phyloP scores from a whole-genome alignment of 1,284 basidiomycete genomes.

The Violaceomyces palustris region DNA sequence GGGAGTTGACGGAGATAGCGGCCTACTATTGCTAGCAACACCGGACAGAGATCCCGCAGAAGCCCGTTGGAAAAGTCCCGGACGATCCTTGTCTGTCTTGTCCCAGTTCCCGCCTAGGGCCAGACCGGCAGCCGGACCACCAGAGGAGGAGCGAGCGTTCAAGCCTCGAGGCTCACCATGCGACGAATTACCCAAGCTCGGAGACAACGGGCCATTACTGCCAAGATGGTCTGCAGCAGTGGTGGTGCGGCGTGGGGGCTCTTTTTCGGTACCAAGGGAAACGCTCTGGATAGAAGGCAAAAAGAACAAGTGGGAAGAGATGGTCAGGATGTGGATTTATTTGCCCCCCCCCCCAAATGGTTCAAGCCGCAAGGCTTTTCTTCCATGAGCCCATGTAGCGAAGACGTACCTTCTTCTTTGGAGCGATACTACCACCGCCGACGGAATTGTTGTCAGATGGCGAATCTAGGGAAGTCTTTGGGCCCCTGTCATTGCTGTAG shows the following conservation, averaged over 20 bases:
- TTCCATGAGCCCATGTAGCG: too few species aligned
- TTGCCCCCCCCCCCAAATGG: too few species aligned
- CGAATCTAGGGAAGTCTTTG: conserved; percentile 4
- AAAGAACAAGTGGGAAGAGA: too few species aligned
- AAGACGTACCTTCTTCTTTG: too few species aligned
- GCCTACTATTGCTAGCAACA: conserved; percentile 10
- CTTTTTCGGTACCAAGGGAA: background rate
- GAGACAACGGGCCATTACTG: conserved; percentile 14
- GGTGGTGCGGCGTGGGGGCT: background rate
- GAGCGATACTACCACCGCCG: background rate
- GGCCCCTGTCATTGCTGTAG: conserved; percentile 31
- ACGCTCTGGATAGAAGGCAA: too few species aligned
- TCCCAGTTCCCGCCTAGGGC: conserved; percentile 21
- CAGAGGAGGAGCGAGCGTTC: conserved; percentile 30
- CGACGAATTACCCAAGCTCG: conserved; percentile 7
- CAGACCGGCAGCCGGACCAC: conserved; percentile 12
- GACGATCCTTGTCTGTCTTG: conserved; percentile 24
- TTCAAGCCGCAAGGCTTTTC: too few species aligned
- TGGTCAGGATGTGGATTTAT: too few species aligned
- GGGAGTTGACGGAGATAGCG: conserved; percentile 25
- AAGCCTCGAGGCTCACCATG: conserved; percentile 35
- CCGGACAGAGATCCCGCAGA: conserved; percentile 20
- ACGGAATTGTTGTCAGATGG: background rate
- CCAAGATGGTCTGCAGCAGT: background rate
- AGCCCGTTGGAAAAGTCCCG: conserved; percentile 37